These are phyloP conservation scores for Actinidia polygama DNA, from an alignment of 179 eudicot species.

Conservation along the genomic window DNA sequence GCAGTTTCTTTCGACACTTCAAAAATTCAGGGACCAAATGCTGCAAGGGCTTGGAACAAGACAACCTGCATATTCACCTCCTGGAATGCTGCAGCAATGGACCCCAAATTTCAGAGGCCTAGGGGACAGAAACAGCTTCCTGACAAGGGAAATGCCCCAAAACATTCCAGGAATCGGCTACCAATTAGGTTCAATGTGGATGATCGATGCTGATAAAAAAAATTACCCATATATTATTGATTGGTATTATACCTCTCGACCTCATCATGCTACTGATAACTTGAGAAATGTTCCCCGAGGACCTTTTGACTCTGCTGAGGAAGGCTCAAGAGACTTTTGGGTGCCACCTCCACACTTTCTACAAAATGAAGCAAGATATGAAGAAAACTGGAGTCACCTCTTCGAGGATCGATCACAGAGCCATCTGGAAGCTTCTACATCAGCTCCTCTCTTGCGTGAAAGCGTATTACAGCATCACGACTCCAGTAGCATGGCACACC, in stretches of 20 bases:
- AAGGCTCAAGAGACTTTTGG: conserved; percentile 43
- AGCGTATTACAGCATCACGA: conserved; percentile 50
- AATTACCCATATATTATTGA: conserved; percentile 81
- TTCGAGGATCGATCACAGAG: conserved; percentile 42
- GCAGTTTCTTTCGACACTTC: conserved; percentile 62
- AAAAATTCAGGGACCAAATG: conserved; percentile 64
- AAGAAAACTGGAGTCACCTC: conserved; percentile 49
- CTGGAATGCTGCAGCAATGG: conserved; percentile 43
- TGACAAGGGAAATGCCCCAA: conserved; percentile 44
- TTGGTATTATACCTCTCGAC: conserved; percentile 70
- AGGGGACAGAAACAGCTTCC: conserved; percentile 44
- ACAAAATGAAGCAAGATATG: conserved; percentile 27
- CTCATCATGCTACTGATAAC: conserved; percentile 35
- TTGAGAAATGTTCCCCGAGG: conserved; percentile 30
- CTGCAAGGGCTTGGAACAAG: conserved; percentile 38
- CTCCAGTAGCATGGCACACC: conserved; percentile 26
- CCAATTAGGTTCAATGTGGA: conserved; percentile 66
- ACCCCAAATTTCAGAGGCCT: conserved; percentile 41
- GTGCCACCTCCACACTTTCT: conserved; percentile 33
- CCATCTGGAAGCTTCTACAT: conserved; percentile 74
- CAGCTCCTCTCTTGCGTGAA: conserved; percentile 55
- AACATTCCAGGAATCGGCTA: conserved; percentile 31
- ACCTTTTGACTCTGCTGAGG: conserved; percentile 36
- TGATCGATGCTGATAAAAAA: conserved; percentile 54
- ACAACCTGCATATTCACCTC: conserved; percentile 34